Evolutionary conservation across 306 rosid species (phyloP), one percentile per base, ranked within the genome.

Genomic region (Quercus dentata): DNA sequence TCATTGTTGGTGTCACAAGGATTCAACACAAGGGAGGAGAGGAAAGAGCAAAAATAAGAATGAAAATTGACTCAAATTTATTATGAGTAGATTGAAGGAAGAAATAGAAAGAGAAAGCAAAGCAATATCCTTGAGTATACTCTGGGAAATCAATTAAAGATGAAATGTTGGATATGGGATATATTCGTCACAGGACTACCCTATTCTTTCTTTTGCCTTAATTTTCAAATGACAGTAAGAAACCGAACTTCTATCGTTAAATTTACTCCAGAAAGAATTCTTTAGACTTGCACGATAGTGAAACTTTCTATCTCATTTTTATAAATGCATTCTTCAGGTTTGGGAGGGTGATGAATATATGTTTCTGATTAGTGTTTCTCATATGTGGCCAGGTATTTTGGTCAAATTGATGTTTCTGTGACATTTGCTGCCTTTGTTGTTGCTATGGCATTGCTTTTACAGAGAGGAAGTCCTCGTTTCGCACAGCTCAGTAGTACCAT

Each of bases 401-500:
- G 99, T 84, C 92, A 95, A 65, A 87, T 95, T 83, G 99, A 92
- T 82, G 94, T 92, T 79, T 86, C 97, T n/a, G 94, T 91, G 80
- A 85, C 97, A 80, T 91, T 94, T 82, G 93, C 99, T 84, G 94
- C 98, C 84, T 95, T 95, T 87, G 75, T 91, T 78, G 85, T 95
- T 81, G 98, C 97, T 70, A 91, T 77, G 30, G 85, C 97, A 44
- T 86, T 95, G 87, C 88, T 91, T 79, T 80, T 95, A 73, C 99
- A 92, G 84, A 92, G 92, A 91, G 97, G 94, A 79, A 91, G 79
- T 78, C 97, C 99, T 54, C 97, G 98, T 76, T 95, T 95, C 76
- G 87, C 99, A 21, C 99, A 95, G 85, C 97, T 93, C 70, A 92
- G 94, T 83, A 95, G 98, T 88, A 87, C 97, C 62, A 85, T 93